Conservation (phyloP, 495 filamentous ascomycete genomes). For the Amphirosellinia nigrospora region DNA sequence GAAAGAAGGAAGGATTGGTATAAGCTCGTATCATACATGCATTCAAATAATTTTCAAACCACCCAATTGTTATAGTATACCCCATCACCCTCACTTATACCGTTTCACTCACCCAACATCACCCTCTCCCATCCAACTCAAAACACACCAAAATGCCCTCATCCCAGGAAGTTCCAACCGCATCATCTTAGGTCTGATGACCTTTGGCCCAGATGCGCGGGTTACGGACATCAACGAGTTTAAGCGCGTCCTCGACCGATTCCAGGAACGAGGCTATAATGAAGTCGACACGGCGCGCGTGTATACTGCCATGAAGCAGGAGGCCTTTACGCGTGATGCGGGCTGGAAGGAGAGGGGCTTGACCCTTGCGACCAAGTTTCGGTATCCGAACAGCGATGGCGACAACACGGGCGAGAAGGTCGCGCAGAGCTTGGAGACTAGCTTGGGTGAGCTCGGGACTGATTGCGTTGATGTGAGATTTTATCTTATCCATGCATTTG, state of each 20-base stretch:
- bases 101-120: too few species aligned
- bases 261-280: conserved; percentile 75
- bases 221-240: conserved; percentile 72
- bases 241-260: conserved; percentile 68
- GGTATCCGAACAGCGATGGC: conserved; percentile 67
- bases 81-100: too few species aligned
- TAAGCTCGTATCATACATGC: too few species aligned
- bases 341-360: conserved; percentile 83
- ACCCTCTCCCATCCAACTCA: too few species aligned
- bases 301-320: conserved; percentile 78
- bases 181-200: conserved; percentile 68
- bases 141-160: conserved; percentile 62
- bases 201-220: conserved; percentile 64
- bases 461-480: conserved; percentile 69
- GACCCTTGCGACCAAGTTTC: conserved; percentile 81
- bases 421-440: conserved; percentile 65
- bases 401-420: conserved; percentile 66
- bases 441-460: conserved; percentile 73
- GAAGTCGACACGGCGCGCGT: conserved; percentile 81
- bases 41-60: too few species aligned
- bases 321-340: conserved; percentile 78
- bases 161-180: conserved; percentile 51
- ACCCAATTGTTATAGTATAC: too few species aligned
- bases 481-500: too few species aligned
- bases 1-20: too few species aligned